Percentiles rank a stretch among this genome's conserved stretches.
These are phyloP conservation scores for Euphorbia tirucalli DNA, from an alignment of 345 rosid species.

Conservation along the genomic window DNA sequence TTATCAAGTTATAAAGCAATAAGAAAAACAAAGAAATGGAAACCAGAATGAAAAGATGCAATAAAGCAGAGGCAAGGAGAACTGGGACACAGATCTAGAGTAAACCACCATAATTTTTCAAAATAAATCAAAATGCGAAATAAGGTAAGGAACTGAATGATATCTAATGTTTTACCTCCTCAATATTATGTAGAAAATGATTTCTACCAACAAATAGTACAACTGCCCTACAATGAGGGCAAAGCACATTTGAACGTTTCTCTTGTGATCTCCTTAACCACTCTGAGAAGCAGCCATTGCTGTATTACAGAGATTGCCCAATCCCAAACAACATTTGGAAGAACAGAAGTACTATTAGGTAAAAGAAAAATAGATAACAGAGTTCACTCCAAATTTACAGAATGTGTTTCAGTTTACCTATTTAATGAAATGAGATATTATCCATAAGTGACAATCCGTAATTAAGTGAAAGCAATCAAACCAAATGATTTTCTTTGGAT, in stretches of 20 bases:
- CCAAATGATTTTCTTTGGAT: background rate
- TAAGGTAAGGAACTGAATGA: background rate
- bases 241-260: constrained; percentile 59
- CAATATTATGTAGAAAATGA: constrained; percentile 69
- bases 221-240: constrained; percentile 91
- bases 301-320: constrained; percentile 32
- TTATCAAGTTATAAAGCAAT: background rate
- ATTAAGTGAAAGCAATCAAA: background rate
- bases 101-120: background rate
- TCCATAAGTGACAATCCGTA: background rate
- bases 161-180: constrained; percentile 53
- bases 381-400: background rate
- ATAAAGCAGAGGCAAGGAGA: background rate
- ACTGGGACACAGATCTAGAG: background rate
- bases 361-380: background rate
- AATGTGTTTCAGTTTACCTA: background rate
- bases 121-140: background rate
- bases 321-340: constrained; percentile 16
- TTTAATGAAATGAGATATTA: no score
- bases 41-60: background rate
- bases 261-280: constrained; percentile 82
- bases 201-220: constrained; percentile 82
- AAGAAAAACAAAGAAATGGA: background rate
- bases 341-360: background rate
- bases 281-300: constrained; percentile 97